phyloP scores from a whole-genome alignment of 1,139 yeast genomes.

The Candida tetrigidarum region DNA sequence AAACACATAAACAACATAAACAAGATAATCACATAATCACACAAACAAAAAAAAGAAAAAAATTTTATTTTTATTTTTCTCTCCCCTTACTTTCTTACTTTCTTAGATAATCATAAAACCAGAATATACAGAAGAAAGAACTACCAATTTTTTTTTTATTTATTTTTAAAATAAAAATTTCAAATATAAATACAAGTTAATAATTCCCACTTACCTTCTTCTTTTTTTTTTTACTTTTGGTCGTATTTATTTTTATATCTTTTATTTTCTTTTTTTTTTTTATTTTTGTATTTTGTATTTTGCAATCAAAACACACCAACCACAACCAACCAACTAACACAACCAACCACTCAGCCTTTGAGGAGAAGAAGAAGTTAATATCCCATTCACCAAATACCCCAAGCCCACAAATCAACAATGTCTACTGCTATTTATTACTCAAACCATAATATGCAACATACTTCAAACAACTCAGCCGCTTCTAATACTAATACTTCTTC shows the following conservation, averaged over 20 bases:
- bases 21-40: too few species aligned
- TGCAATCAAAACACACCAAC: neutral
- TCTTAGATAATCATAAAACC: neutral
- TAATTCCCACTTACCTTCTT: neutral
- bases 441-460: conserved; percentile 27
- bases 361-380: too few species aligned
- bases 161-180: too few species aligned
- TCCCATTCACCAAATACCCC: neutral
- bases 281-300: neutral
- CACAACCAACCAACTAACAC: neutral
- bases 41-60: too few species aligned
- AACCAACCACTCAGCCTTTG: neutral
- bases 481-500: neutral
- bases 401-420: conserved; percentile 19
- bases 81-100: neutral
- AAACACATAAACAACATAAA: too few species aligned
- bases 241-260: neutral
- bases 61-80: neutral
- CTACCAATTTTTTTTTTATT: too few species aligned
- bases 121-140: neutral
- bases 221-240: neutral
- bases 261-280: neutral
- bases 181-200: neutral
- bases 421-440: conserved; percentile 37
- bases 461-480: conserved; percentile 19